Conservation (phyloP, 306 rosid genomes). For the Malus orientalis region DNA sequence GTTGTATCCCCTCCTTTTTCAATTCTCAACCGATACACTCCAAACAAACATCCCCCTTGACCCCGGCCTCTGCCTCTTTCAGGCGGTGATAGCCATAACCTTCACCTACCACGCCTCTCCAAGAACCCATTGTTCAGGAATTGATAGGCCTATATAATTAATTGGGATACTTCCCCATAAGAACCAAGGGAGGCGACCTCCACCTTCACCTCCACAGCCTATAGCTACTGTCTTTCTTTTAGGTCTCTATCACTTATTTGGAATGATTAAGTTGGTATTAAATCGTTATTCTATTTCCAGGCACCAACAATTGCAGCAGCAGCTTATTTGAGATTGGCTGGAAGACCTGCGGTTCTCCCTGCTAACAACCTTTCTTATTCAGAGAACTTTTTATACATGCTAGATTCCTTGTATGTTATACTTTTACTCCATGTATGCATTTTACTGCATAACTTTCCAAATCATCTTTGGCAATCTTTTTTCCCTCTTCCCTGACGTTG, state of each 20-base stretch:
- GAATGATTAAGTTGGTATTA: conserved; percentile 2
- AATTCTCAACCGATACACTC: neutral
- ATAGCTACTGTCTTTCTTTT: conserved; percentile 8
- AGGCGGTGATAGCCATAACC: neutral
- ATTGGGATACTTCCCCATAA: too few species aligned
- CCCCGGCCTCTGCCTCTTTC: neutral
- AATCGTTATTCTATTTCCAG: conserved; percentile 30
- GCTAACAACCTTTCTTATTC: conserved; percentile 71
- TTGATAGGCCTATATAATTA: neutral
- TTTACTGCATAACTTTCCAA: neutral
- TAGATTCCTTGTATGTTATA: conserved; percentile 68
- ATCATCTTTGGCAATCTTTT: neutral
- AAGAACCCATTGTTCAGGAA: neutral
- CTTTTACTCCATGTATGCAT: neutral
- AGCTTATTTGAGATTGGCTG: conserved; percentile 68
- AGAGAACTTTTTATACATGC: conserved; percentile 87
- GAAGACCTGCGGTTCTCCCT: conserved; percentile 90
- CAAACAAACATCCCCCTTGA: neutral
- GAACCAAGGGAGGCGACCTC: neutral
- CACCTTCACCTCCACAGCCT: neutral
- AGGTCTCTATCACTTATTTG: neutral
- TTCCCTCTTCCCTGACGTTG: neutral
- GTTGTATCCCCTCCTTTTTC: neutral
- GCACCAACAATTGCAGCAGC: conserved; percentile 87
- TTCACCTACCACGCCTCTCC: neutral